Conservation (phyloP, 495 filamentous ascomycete genomes). For the Penicillium egyptiacum region DNA sequence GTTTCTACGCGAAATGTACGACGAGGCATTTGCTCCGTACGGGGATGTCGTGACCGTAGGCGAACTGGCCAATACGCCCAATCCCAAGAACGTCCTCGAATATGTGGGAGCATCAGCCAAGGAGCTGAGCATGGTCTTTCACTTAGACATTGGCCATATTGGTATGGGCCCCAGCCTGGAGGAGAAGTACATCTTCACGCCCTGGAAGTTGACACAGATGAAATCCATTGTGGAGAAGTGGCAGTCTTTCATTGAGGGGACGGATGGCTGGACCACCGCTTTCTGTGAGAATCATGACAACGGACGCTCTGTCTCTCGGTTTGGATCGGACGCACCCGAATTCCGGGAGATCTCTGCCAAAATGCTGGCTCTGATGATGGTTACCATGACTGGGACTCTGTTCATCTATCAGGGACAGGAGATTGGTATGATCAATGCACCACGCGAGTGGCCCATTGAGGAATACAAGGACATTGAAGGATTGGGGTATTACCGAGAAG, state of each 20-base stretch:
- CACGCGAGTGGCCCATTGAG: conserved; percentile 55
- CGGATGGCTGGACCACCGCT: conserved; percentile 50
- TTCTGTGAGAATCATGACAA: conserved; percentile 66
- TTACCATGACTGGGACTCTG: conserved; percentile 58
- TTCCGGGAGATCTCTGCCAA: conserved; percentile 50
- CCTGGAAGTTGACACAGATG: conserved; percentile 42
- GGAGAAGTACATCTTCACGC: conserved; percentile 38
- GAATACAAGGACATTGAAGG: conserved; percentile 66
- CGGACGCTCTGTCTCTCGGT: conserved; percentile 55
- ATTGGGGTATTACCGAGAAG: conserved; percentile 51
- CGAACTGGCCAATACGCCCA: conserved; percentile 46
- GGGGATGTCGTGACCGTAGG: conserved; percentile 47
- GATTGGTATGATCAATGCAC: conserved; percentile 66
- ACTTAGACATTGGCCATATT: conserved; percentile 50
- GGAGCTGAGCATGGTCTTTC: conserved; percentile 55
- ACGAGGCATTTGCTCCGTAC: conserved; percentile 40
- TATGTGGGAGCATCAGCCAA: conserved; percentile 42
- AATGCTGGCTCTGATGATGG: conserved; percentile 55
- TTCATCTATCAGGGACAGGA: conserved; percentile 72
- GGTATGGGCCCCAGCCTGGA: conserved; percentile 40
- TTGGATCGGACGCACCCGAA: conserved; percentile 40
- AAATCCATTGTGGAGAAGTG: conserved; percentile 35
- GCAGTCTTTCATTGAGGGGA: conserved; percentile 47
- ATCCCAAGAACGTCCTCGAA: conserved; percentile 40
- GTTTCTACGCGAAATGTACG: conserved; percentile 44